These are phyloP conservation scores for Fusarium sp. DNA, from an alignment of 2,329 filamentous ascomycete genomes.

Conservation along the genomic window DNA sequence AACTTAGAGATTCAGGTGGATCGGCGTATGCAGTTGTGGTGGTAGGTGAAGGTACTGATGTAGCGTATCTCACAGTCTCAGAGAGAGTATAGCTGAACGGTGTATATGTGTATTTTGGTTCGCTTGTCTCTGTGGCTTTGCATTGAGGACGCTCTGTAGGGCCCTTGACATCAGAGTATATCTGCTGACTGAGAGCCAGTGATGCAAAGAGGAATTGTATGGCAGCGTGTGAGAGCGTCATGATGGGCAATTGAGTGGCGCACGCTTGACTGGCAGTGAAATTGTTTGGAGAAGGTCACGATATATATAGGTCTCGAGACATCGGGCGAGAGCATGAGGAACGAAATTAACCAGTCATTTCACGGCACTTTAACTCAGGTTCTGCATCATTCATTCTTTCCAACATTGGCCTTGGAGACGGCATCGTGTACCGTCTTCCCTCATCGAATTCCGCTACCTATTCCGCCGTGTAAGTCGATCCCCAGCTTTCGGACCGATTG, in stretches of 20 bases:
- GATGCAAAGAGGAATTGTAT: conserved; percentile 37
- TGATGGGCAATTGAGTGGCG: conserved; percentile 12
- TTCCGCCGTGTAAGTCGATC: conserved; percentile 28
- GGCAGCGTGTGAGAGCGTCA: conserved; percentile 27
- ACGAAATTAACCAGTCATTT: not conserved
- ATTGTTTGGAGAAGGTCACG: not conserved
- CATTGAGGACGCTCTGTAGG: conserved; percentile 48
- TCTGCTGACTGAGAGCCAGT: conserved; percentile 44
- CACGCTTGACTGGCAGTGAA: not conserved
- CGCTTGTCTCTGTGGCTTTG: conserved; percentile 25
- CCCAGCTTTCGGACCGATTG: conserved; percentile 36
- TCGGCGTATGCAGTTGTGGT: conserved; percentile 48
- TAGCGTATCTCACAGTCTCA: conserved; percentile 50
- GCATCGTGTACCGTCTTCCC: not conserved
- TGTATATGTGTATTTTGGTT: conserved; percentile 47
- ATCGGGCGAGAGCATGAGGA: not conserved
- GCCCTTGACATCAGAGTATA: conserved; percentile 43
- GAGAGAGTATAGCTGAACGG: conserved; percentile 50
- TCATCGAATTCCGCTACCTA: not conserved
- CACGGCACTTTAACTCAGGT: not conserved
- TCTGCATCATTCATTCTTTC: not conserved
- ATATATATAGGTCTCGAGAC: conserved; percentile 7
- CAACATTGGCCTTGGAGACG: not conserved
- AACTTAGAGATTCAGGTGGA: conserved; percentile 44
- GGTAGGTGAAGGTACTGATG: conserved; percentile 47